Base-by-base conservation (phyloP, 1,284 basidiomycete species). In the Ganoderma lingzhi region DNA sequence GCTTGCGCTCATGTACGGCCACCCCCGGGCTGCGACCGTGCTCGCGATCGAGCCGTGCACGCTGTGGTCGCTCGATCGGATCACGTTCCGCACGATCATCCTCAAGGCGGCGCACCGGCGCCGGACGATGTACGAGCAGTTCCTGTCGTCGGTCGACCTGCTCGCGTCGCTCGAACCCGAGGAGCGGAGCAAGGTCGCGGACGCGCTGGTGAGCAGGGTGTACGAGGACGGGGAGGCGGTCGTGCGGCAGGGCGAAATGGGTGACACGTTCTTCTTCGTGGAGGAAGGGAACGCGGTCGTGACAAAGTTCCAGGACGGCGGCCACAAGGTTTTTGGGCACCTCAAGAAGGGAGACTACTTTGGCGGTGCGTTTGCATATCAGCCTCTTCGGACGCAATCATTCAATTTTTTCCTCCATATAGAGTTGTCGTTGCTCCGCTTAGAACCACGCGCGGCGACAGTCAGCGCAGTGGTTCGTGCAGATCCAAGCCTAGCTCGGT, bases 81-180 rank as follows among this genome's bases (percentile, higher is more conserved):
- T 98, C 76, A 99, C 97, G 0, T 99, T 99, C 91, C 91, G 97
- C 53, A 97, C 96, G n/a, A 99, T 99, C 81, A 93, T 99, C 64
- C 87, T 98, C 70, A 95, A 95, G 80, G 87, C 90, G 68, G 95
- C 95, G 45, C 93, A 96, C 74, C 86, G 94, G 70, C 91, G 96
- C 73, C 87, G 97, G 64, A 93, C 94, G 74, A 96, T 98, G 92
- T 98, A 99, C 80, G 97, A 99, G 80, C 89, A 92, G 53, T 99
- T 99, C 87, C 85, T 99, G 68, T 90, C 92, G 41, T 94, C 93
- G n/a, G 97, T 99, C 9, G 90, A 93, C 6, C 88, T 99, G 65
- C 87, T 99, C 60, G 90, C 93, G 51, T 94, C 94, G 14, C 88
- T 99, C 44, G 92, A 93, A 76, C 88, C 92, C 2, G 90, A 93